These are phyloP conservation scores for Solanum pimpinellifolium DNA, from an alignment of 257 asterid genomes.

Conservation along the genomic window DNA sequence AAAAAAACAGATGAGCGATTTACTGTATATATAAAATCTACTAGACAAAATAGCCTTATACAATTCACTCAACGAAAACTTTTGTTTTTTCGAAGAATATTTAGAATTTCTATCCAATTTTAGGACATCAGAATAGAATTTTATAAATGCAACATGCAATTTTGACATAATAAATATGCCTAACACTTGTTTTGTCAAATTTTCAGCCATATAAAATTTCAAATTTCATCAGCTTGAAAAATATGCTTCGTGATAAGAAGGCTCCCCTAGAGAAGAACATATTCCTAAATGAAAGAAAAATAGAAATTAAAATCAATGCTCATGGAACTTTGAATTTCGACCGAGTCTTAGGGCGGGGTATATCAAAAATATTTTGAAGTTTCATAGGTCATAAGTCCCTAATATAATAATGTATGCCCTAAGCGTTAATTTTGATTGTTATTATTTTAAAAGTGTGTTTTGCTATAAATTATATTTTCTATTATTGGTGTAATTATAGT, in stretches of 20 bases:
- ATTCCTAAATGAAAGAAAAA: not conserved
- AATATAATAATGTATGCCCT: no score
- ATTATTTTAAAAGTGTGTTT: no score
- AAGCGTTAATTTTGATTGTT: no score
- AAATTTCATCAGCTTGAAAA: not conserved
- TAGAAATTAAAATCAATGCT: no score
- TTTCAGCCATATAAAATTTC: not conserved
- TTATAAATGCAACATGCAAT: not conserved
- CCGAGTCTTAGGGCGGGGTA: fast-evolving
- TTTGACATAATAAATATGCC: not conserved
- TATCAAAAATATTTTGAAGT: not conserved
- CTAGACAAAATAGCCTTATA: no score
- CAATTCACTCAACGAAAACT: not conserved
- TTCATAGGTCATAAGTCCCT: not conserved
- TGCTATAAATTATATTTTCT: no score
- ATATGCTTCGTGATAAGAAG: not conserved
- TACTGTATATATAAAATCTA: no score
- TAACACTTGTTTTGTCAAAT: not conserved
- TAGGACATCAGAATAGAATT: not conserved
- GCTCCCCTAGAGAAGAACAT: not conserved
- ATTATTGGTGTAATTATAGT: no score
- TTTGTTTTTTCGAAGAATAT: not conserved
- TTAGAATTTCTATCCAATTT: not conserved
- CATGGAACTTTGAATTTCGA: not conserved
- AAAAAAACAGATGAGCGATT: no score